phyloP scores from a whole-genome alignment of 2,329 filamentous ascomycete species.

The Curvularia sp. region DNA sequence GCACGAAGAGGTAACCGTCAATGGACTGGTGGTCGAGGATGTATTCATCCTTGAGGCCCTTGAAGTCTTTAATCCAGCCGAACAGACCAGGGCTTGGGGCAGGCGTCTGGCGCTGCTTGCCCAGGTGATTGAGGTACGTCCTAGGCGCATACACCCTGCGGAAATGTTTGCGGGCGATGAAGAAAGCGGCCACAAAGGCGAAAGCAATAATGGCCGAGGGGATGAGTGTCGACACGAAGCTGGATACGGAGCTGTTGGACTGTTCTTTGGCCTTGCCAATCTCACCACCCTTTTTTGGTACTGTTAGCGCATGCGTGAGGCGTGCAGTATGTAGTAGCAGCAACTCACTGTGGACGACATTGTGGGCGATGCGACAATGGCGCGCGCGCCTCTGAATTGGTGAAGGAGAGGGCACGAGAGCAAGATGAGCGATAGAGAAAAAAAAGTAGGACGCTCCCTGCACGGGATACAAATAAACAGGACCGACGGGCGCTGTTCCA shows the following conservation, averaged over 20 bases:
- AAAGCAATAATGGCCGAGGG: constrained; percentile 40
- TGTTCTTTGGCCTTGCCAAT: constrained; percentile 29
- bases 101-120: constrained; percentile 56
- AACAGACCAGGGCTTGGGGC: constrained; percentile 55
- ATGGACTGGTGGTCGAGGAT: constrained; percentile 59
- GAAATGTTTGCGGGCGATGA: constrained; percentile 54
- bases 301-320: constrained; percentile 11
- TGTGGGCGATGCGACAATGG: constrained; percentile 21
- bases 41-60: constrained; percentile 53
- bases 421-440: constrained; percentile 9
- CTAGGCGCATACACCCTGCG: constrained; percentile 56
- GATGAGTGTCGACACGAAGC: constrained; percentile 45
- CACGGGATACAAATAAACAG: constrained; percentile 29
- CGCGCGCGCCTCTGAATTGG: constrained; percentile 15
- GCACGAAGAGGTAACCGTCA: constrained; percentile 58
- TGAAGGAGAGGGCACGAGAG: constrained; percentile 7
- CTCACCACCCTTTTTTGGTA: constrained; percentile 29
- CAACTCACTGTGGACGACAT: constrained; percentile 37
- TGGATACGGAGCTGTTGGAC: constrained; percentile 58
- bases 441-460: constrained; percentile 17
- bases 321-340: not conserved
- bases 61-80: constrained; percentile 62
- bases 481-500: constrained; percentile 26
- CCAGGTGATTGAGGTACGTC: constrained; percentile 56
- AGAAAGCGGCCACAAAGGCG: constrained; percentile 49